Conservation (phyloP, 2,329 filamentous ascomycete species). For the Chrysosporium queenslandicum region DNA sequence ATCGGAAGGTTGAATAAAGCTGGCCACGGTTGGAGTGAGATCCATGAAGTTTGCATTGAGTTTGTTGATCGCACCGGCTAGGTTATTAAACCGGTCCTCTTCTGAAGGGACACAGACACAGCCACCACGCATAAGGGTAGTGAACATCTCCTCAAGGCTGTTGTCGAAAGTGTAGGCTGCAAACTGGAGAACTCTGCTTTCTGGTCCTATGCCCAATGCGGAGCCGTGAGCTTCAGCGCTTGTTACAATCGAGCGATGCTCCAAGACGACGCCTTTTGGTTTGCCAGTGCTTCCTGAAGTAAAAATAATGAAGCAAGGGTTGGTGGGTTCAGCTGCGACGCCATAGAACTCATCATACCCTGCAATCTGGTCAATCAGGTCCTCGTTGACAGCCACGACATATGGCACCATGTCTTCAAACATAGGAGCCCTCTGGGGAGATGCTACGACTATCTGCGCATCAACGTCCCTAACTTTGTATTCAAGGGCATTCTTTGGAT, state of each 20-base stretch:
- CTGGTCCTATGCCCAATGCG: constrained; percentile 33
- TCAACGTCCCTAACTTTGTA: constrained; percentile 32
- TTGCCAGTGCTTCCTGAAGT: constrained; percentile 74
- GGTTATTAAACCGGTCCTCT: constrained; percentile 37
- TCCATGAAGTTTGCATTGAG: constrained; percentile 44
- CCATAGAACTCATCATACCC: constrained; percentile 6
- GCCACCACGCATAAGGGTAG: constrained; percentile 30
- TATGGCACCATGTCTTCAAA: constrained; percentile 36
- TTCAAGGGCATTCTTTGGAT: constrained; percentile 27
- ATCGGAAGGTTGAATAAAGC: constrained; percentile 29
- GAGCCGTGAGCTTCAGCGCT: constrained; percentile 33
- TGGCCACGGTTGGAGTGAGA: constrained; percentile 49
- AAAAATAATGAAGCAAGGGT: constrained; percentile 71
- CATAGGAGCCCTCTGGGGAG: constrained; percentile 28
- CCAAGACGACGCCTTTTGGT: constrained; percentile 75
- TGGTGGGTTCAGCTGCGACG: constrained; percentile 54
- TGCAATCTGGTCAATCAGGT: constrained; percentile 4
- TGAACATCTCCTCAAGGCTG: constrained; percentile 31
- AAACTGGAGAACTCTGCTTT: constrained; percentile 32
- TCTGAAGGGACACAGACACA: constrained; percentile 37
- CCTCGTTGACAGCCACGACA: constrained; percentile 27
- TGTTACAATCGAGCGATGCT: constrained; percentile 43
- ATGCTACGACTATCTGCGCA: constrained; percentile 34
- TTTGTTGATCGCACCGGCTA: constrained; percentile 38
- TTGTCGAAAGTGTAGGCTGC: constrained; percentile 39